phyloP scores from a whole-genome alignment of 2,329 filamentous ascomycete species.

The Paecilomyces dactylethromorphus region DNA sequence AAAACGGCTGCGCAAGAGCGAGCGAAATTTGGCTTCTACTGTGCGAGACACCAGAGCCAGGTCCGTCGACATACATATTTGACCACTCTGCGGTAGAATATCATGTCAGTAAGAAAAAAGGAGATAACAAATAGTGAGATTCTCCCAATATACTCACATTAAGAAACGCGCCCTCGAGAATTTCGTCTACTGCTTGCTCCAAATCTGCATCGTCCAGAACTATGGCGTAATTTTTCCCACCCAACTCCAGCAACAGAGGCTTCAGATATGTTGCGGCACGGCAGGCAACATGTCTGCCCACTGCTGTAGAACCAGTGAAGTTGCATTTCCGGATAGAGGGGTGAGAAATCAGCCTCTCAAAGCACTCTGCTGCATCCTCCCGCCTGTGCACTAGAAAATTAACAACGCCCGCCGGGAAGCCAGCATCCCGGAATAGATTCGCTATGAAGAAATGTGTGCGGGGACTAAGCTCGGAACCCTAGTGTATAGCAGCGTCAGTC shows the following conservation, averaged over 20 bases:
- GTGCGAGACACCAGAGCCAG: slow-evolving; percentile 30
- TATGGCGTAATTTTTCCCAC: slow-evolving; percentile 73
- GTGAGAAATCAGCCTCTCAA: slow-evolving; percentile 59
- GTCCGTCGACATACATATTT: slow-evolving; percentile 81
- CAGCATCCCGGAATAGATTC: slow-evolving; percentile 61
- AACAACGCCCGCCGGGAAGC: slow-evolving; percentile 66
- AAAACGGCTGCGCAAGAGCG: slow-evolving; percentile 44
- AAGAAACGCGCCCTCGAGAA: slow-evolving; percentile 26
- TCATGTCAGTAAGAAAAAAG: too few relatives aligned
- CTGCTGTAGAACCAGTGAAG: slow-evolving; percentile 65
- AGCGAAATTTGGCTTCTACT: slow-evolving; percentile 58
- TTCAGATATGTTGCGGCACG: slow-evolving; percentile 66
- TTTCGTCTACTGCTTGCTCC: slow-evolving; percentile 47
- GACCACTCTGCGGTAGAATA: slow-evolving; percentile 48
- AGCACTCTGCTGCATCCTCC: slow-evolving; percentile 59
- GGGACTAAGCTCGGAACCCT: slow-evolving; percentile 56
- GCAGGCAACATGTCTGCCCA: slow-evolving; percentile 62
- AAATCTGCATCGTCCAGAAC: slow-evolving; percentile 74
- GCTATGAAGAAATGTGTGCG: slow-evolving; percentile 56
- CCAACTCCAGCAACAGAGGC: slow-evolving; percentile 71
- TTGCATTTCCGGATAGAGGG: slow-evolving; percentile 64
- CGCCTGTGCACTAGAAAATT: slow-evolving; percentile 62
- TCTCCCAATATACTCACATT: slow-evolving; percentile 15
- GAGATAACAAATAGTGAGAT: too few relatives aligned
- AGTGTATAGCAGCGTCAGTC: too few relatives aligned